Evolutionary conservation across 306 rosid species (phyloP), one percentile per base, ranked within the genome.

Genomic region (Lathyrus sativus): DNA sequence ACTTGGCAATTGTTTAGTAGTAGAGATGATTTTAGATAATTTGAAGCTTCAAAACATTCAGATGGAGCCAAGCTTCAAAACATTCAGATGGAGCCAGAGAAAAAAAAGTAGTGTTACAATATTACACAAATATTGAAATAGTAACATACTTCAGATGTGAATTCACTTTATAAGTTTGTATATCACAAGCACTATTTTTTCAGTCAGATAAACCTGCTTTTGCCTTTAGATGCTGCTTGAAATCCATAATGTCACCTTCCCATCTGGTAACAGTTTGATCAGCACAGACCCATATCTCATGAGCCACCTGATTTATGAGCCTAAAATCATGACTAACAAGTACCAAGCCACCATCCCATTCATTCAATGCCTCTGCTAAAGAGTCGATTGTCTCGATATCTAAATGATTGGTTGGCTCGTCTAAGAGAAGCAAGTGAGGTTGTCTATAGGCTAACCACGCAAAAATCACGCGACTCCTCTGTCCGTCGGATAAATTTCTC

Each of bases 301-400:
- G 75, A 41, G 99, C 99, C 1, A 95, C 97, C 75, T 95, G 99
- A 82, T 95, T 95, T 56, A 95, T 95, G 77, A 95, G 97, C 86
- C 99, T 88, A 80, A 95, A 95, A 70, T 95, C 99, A 49, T 95
- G 99, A 74, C 99, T 95, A 49, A 95, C 97, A 59, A 95, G 97
- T 58, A 95, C 99, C 85, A 95, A 0, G 13, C 99, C 99, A 50
- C 99, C 99, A 64, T 95, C 99, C 99, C 99, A 90, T 80, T 95
- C 99, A 44, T 95, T 95, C 87, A 95, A 64, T 19, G 99, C 99
- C 72, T 90, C 99, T 0, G 99, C 99, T 80, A 95, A 68, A 0
- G 99, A 95, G 80, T 95, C 99, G 0, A 95, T 95, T 22, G 97
- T 95, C 82, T 95, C 97, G 4, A 90, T 95, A 83, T 95, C 99